Base-by-base conservation (phyloP, 129 eudicot genomes). In the Oenanthe sinensis region DNA sequence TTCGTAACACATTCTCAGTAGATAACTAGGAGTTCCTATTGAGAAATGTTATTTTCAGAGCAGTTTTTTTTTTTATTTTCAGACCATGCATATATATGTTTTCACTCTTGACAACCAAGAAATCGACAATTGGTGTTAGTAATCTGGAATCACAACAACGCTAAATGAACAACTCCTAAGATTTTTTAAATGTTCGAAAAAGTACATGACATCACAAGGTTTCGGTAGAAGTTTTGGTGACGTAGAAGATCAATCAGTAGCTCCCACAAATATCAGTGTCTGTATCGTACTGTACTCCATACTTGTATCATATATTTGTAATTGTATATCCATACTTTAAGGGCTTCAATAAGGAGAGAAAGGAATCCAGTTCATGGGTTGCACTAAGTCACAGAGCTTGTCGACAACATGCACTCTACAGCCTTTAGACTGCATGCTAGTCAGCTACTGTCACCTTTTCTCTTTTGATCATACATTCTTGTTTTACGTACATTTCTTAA, bases 341-440 rank as follows among this genome's bases (percentile, higher is more conserved):
- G 65, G 8, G 4, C 65, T 58, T 60, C 6, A 24, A 60, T 26
- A 43, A 30, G 71, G 74, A 45, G 79, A 60, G 48, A 36, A 80
- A 37, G 42, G 78, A 74, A 78, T 78, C 74, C 52, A 26, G 68
- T 44, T 78, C 43, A 77, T 78, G 80, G 74, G 58, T 15, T 60
- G 50, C 80, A 78, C 74, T 42, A 58, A 63, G 76, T 52, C 12
- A 58, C 30, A 58, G 67, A 74, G 60, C 55, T 26, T 60, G 80
- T 78, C 42, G 47, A 78, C 81, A 78, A 26, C 47, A 42, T 74
- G 77, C 77, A 74, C 77, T 45, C 55, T 5, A 48, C 9, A 48
- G 50, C 77, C 60, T 74, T 74, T 46, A 46, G 77, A 74, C 77
- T 45, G 33, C 48, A 45, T 74, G 40, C 72, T 14, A 67, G 9